Evolutionary conservation across 371 early-diverging fungal species (phyloP).

Genomic region (Coemansia sp.): DNA sequence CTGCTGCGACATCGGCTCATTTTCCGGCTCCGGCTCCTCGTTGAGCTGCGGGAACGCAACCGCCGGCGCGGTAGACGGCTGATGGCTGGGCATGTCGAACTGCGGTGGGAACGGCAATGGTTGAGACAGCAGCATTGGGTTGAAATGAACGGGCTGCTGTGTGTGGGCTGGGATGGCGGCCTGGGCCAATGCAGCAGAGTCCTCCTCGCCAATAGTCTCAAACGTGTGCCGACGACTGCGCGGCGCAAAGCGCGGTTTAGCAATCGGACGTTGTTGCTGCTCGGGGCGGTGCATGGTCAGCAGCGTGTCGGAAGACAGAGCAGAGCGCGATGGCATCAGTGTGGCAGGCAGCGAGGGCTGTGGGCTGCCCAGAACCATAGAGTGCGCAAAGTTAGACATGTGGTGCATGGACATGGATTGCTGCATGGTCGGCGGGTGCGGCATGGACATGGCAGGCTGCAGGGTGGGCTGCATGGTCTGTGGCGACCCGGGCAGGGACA

Average conservation of each 20-base stretch:
- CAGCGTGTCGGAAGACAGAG: slow-evolving; percentile 21
- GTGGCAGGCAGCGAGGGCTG: slow-evolving; percentile 7
- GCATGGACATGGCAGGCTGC: slow-evolving; percentile 17
- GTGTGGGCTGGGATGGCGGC: slow-evolving; percentile 2
- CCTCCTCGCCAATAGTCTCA: slow-evolving; percentile 47
- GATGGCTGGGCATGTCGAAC: background rate
- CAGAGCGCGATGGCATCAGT: slow-evolving; percentile 10
- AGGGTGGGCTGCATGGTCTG: slow-evolving; percentile 7
- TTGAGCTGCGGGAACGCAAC: slow-evolving; percentile 43
- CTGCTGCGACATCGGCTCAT: slow-evolving; percentile 36
- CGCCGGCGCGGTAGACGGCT: background rate
- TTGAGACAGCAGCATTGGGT: slow-evolving; percentile 41
- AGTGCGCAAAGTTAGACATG: too few species aligned
- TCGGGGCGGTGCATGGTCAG: slow-evolving; percentile 12
- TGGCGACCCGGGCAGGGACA: slow-evolving; percentile 9
- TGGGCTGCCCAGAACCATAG: background rate
- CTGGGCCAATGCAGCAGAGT: slow-evolving; percentile 22
- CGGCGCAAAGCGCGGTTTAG: background rate
- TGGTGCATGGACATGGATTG: background rate
- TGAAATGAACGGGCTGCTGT: slow-evolving; percentile 14
- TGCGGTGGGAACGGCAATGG: slow-evolving; percentile 37
- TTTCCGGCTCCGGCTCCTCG: slow-evolving; percentile 21
- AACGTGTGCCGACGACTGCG: slow-evolving; percentile 35
- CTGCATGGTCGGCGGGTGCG: slow-evolving; percentile 1
- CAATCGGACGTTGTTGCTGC: background rate